Percentiles rank a stretch among this genome's conserved stretches.
Evolutionary conservation across 176 grass and related monocot species (phyloP).

Genomic region (Raddia distichophylla): DNA sequence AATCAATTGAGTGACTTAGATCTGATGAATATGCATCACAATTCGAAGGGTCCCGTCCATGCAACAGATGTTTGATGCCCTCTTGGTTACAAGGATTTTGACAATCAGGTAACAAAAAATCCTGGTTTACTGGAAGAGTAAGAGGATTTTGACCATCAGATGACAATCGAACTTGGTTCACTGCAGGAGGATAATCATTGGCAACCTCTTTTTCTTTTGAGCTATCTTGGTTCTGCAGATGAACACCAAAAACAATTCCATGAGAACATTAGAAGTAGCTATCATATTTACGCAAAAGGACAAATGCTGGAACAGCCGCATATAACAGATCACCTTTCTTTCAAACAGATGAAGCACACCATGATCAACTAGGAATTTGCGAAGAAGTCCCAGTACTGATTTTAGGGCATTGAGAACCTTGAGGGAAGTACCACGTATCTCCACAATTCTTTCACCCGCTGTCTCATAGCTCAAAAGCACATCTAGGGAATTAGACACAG

Average conservation of each 20-base stretch:
- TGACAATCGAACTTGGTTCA: constrained; percentile 50
- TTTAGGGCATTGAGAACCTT: constrained; percentile 68
- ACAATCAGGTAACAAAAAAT: constrained; percentile 50
- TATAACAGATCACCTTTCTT: constrained; percentile 52
- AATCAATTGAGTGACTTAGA: constrained; percentile 35
- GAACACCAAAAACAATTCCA: constrained; percentile 28
- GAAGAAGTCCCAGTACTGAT: constrained; percentile 61
- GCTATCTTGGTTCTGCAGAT: constrained; percentile 43
- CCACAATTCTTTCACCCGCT: constrained; percentile 73
- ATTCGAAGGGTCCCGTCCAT: constrained; percentile 54
- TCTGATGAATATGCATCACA: constrained; percentile 43
- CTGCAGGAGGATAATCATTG: constrained; percentile 46
- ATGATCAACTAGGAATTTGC: constrained; percentile 89
- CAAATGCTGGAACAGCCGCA: neutral
- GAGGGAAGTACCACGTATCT: constrained; percentile 66
- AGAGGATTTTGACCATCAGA: constrained; percentile 46
- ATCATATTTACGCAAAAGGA: constrained; percentile 16
- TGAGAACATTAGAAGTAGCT: constrained; percentile 11
- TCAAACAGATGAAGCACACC: constrained; percentile 84
- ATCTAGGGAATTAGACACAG: constrained; percentile 29
- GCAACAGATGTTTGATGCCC: constrained; percentile 41
- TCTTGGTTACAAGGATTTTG: constrained; percentile 35
- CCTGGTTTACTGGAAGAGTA: constrained; percentile 40
- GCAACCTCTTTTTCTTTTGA: constrained; percentile 49
- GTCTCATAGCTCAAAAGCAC: constrained; percentile 33